These are phyloP conservation scores for Rosa chinensis DNA, from an alignment of 306 rosid species.

Conservation along the genomic window DNA sequence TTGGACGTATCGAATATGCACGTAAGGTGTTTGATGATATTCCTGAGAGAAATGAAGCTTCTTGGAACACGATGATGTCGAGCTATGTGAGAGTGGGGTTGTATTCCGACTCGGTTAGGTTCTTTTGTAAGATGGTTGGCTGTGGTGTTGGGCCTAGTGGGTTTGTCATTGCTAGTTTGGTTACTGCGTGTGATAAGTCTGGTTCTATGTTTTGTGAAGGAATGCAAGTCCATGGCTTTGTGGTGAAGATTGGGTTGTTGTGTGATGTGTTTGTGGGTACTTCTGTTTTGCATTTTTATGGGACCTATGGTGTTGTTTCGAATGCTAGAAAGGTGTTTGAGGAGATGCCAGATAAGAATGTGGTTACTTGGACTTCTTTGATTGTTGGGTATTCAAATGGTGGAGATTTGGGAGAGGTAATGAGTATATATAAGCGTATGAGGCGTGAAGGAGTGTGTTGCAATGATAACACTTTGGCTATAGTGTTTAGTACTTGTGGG, in stretches of 20 bases:
- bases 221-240: conserved; percentile 70
- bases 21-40: conserved; percentile 59
- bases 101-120: conserved; percentile 47
- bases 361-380: conserved; percentile 94
- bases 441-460: conserved; percentile 39
- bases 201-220: conserved; percentile 59
- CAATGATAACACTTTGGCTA: conserved; percentile 68
- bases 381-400: conserved; percentile 63
- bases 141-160: conserved; percentile 55
- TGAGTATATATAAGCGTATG: conserved; percentile 53
- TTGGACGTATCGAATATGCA: conserved; percentile 50
- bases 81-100: conserved; percentile 62
- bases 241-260: conserved; percentile 55
- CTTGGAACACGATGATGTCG: conserved; percentile 91
- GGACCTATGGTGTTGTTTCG: conserved; percentile 47
- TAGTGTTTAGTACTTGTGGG: conserved; percentile 73
- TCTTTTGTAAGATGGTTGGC: conserved; percentile 54
- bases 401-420: conserved; percentile 54
- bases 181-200: conserved; percentile 77
- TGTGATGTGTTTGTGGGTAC: conserved; percentile 77
- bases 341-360: conserved; percentile 73
- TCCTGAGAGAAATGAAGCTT: conserved; percentile 66
- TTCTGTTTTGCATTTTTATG: conserved; percentile 76
- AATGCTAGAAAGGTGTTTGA: conserved; percentile 55
- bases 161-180: conserved; percentile 64